Conservation (phyloP, 179 eudicot genomes). For the Drosera spatulata region DNA sequence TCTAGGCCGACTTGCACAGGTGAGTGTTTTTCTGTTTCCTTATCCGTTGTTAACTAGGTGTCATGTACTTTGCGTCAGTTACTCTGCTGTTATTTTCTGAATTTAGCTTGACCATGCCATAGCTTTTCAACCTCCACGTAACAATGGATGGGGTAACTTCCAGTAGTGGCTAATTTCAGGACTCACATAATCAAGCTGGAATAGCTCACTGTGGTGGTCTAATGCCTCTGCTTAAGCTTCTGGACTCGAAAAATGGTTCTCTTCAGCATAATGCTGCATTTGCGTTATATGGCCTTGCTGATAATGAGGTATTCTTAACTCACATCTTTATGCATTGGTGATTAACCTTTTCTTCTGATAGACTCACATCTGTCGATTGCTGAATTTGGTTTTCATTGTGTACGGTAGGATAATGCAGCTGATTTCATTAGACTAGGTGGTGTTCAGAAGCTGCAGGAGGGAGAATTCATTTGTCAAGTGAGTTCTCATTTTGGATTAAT, state of each 20-base stretch:
- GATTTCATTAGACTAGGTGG: slow-evolving; percentile 68
- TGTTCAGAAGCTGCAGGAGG: slow-evolving; percentile 83
- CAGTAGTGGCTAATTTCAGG: slow-evolving; percentile 21
- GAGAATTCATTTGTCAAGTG: slow-evolving; percentile 83
- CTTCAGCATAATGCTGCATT: slow-evolving; percentile 92
- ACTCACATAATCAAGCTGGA: slow-evolving; percentile 88
- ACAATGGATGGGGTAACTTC: neutral
- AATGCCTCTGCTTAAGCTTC: slow-evolving; percentile 67
- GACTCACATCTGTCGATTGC: neutral
- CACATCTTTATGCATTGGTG: neutral
- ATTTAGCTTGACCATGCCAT: too few species aligned
- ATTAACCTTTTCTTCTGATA: neutral
- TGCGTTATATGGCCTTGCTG: slow-evolving; percentile 91
- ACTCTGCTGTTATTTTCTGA: too few species aligned
- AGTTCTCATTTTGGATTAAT: neutral
- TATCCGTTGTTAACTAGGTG: neutral
- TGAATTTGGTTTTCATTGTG: neutral
- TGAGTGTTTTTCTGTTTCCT: slow-evolving; percentile 9
- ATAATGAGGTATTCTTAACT: slow-evolving; percentile 50
- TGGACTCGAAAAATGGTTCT: slow-evolving; percentile 76
- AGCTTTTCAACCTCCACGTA: too few species aligned
- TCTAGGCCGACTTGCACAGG: slow-evolving; percentile 92
- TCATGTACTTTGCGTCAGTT: neutral
- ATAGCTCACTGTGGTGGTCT: slow-evolving; percentile 80
- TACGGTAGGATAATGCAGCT: slow-evolving; percentile 71